Base-by-base conservation (phyloP, 2,329 filamentous ascomycete genomes). In the Ophiostoma sp. region DNA sequence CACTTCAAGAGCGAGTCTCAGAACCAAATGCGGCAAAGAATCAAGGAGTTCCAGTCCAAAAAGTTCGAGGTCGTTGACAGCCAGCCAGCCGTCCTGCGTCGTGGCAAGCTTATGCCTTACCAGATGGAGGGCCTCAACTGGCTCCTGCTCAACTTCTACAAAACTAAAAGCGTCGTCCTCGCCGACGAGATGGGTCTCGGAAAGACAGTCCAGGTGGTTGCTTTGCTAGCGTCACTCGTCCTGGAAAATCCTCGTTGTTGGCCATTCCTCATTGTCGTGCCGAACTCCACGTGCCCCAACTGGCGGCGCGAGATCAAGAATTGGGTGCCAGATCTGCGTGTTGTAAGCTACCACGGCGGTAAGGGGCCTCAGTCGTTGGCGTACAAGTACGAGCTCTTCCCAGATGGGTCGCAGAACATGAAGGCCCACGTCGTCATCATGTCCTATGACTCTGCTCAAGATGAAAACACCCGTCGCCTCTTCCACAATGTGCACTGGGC, bases 141-240 rank as follows among this genome's bases (percentile, higher is more conserved):
- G 93, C 85, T 99, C 2, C 89, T 97, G 69, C 93, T 91, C 76
- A 95, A 95, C 75, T 98, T 92, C 82, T 90, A 93, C 74, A 83
- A 85, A 66, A 84, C 88, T 73, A 88, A 91, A 75, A 98, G 95
- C 74, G 90, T 93, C 41, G 94, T 98, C 69, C 84, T 98, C 6
- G 95, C 95, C 0, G 95, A 99, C 75, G 95, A 99, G 76, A 99
- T 99, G 95, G 95, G 95, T 55, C 85, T 99, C 1, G 95, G 95
- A 44, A 99, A 99, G 80, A 99, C 95, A 0, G 92, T 99, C 44
- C 95, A 99, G 76, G 88, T 97, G 66, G 90, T 98, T 70, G 87
- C 89, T 2, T 85, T 97, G 71, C 84, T 98, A 70, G 87, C 91
- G 1, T 88, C 89, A 0, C 79, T 98, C 49, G 83, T 89, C 38